Conservation (phyloP, 2,329 filamentous ascomycete genomes). For the Coniella lustricola region DNA sequence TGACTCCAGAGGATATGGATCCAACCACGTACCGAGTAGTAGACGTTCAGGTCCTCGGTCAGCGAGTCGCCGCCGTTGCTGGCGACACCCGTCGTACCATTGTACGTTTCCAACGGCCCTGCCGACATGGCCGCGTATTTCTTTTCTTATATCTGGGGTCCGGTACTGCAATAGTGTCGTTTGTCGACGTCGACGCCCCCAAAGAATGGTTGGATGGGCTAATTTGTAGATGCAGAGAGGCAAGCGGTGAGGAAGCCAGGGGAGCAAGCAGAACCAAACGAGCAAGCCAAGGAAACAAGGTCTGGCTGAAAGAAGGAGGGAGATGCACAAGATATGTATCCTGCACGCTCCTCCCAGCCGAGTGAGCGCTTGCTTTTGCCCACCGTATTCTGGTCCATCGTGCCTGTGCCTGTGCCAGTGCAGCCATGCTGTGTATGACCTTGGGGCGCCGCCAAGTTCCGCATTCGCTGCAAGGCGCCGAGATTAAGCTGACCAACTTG, state of each 20-base stretch:
- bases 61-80: conserved; percentile 43
- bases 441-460: no score
- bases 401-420: background rate
- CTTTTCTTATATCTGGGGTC: background rate
- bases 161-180: background rate
- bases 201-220: no score
- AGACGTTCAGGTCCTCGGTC: conserved; percentile 72
- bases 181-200: no score
- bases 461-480: background rate
- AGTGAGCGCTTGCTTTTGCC: background rate
- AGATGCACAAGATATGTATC: no score
- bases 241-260: no score
- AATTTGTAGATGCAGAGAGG: no score
- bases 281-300: no score
- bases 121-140: conserved; percentile 25
- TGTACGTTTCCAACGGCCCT: conserved; percentile 34
- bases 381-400: background rate
- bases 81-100: conserved; percentile 42
- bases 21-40: conserved; percentile 57
- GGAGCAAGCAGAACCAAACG: no score
- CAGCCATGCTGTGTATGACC: background rate
- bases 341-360: background rate
- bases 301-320: no score
- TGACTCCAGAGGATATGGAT: background rate
- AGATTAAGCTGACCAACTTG: conserved; percentile 1